These are phyloP conservation scores for Aureobasidium melanogenum DNA, from an alignment of 2,329 filamentous ascomycete species.

Conservation along the genomic window DNA sequence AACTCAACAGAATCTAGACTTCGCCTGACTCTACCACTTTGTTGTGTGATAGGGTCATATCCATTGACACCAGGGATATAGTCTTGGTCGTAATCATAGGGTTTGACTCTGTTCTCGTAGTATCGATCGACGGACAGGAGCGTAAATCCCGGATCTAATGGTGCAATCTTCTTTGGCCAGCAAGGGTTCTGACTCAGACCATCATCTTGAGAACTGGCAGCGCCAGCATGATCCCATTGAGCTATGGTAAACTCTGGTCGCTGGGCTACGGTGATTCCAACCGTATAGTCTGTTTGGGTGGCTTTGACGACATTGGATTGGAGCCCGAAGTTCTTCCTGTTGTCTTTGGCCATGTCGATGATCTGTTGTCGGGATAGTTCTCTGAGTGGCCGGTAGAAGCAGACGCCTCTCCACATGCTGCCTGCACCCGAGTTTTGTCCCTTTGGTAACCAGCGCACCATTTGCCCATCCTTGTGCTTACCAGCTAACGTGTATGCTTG, in stretches of 20 bases:
- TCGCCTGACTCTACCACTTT: neutral
- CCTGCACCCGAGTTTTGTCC: neutral
- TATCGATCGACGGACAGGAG: neutral
- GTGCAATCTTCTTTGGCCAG: neutral
- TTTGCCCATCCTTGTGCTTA: neutral
- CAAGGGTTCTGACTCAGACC: neutral
- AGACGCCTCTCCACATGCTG: neutral
- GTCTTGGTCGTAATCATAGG: neutral
- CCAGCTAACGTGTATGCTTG: neutral
- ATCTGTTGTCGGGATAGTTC: neutral
- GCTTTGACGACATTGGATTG: neutral
- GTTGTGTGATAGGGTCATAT: neutral
- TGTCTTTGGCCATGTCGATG: neutral
- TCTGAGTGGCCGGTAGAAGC: neutral
- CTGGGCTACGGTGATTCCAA: neutral
- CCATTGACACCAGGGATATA: neutral
- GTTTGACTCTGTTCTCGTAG: neutral
- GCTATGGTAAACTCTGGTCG: neutral
- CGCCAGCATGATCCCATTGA: neutral
- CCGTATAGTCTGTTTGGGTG: neutral
- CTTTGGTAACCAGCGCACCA: neutral
- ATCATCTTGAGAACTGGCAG: neutral
- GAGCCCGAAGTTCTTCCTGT: neutral
- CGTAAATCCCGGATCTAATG: neutral
- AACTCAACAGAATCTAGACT: neutral